Evolutionary conservation across 2,329 filamentous ascomycete species (phyloP).

Genomic region (Xylaria sp.): DNA sequence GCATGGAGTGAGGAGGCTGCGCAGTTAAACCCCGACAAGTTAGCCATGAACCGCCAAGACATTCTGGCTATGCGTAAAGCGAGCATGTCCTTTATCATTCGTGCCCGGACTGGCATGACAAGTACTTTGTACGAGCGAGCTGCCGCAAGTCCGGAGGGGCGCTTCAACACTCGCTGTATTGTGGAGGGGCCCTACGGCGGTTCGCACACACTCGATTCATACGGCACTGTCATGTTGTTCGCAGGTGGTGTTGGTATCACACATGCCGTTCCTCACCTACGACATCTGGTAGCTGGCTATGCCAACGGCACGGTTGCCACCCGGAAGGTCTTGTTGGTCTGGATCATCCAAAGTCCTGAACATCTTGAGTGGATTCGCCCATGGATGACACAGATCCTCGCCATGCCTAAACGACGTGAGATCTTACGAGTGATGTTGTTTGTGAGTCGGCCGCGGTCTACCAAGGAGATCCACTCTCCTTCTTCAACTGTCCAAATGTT

Average conservation of each 20-base stretch:
- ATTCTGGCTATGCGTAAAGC: slow-evolving; percentile 56
- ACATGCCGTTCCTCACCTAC: slow-evolving; percentile 70
- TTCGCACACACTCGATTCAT: slow-evolving; percentile 64
- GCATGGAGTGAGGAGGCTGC: slow-evolving; percentile 69
- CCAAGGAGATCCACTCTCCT: slow-evolving; percentile 75
- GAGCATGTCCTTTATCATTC: slow-evolving; percentile 65
- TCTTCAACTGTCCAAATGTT: slow-evolving; percentile 79
- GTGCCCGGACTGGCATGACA: slow-evolving; percentile 70
- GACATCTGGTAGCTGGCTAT: slow-evolving; percentile 64
- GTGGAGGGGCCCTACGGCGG: slow-evolving; percentile 76
- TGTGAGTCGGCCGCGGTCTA: slow-evolving; percentile 67
- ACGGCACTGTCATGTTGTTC: slow-evolving; percentile 73
- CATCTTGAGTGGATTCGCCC: slow-evolving; percentile 78
- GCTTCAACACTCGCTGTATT: slow-evolving; percentile 58
- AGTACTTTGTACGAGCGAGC: slow-evolving; percentile 64
- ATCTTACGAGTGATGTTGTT: slow-evolving; percentile 73
- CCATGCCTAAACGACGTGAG: slow-evolving; percentile 68
- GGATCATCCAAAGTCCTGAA: slow-evolving; percentile 74
- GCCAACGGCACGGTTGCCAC: slow-evolving; percentile 64
- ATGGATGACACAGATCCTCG: slow-evolving; percentile 76
- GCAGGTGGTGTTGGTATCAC: slow-evolving; percentile 78
- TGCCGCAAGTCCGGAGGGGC: slow-evolving; percentile 53
- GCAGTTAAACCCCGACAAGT: slow-evolving; percentile 45
- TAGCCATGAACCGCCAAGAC: slow-evolving; percentile 56
- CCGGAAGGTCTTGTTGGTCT: slow-evolving; percentile 67